Conservation (phyloP, 352 stramenopile genomes). For the Phytopythium helicoides region DNA sequence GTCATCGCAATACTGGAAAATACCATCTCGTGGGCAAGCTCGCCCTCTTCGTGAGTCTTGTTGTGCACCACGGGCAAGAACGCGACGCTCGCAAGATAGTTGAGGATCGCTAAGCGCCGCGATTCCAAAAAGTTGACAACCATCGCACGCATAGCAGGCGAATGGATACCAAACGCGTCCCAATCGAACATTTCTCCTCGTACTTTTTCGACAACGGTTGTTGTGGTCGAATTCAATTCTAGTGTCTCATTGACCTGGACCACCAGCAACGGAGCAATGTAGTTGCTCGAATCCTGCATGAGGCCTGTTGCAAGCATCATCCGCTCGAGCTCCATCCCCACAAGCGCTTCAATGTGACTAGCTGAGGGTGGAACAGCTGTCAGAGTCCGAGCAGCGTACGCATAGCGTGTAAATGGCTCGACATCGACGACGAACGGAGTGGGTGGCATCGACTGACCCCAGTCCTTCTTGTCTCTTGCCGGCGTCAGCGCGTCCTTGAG, state of each 20-base stretch:
- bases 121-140: constrained; percentile 4
- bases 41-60: constrained; percentile 6
- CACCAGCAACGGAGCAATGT: neutral
- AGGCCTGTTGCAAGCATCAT: constrained; percentile 4
- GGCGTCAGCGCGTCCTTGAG: neutral
- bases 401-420: constrained; percentile 4
- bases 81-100: constrained; percentile 3
- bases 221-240: no score
- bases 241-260: neutral
- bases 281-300: neutral
- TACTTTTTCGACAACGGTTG: no score
- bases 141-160: neutral
- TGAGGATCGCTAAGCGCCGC: neutral
- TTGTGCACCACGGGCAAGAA: neutral
- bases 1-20: constrained; percentile 10
- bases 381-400: constrained; percentile 1
- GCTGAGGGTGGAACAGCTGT: neutral
- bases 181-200: constrained; percentile 7
- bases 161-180: neutral
- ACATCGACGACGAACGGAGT: constrained; percentile 6
- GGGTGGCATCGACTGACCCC: neutral
- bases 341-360: neutral
- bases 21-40: constrained; percentile 8
- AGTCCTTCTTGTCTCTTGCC: neutral
- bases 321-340: constrained; percentile 4